Percentiles rank a stretch among this genome's conserved stretches.
These are phyloP conservation scores for Posidonia oceanica DNA, from an alignment of 116 monocot genomes.

Conservation along the genomic window DNA sequence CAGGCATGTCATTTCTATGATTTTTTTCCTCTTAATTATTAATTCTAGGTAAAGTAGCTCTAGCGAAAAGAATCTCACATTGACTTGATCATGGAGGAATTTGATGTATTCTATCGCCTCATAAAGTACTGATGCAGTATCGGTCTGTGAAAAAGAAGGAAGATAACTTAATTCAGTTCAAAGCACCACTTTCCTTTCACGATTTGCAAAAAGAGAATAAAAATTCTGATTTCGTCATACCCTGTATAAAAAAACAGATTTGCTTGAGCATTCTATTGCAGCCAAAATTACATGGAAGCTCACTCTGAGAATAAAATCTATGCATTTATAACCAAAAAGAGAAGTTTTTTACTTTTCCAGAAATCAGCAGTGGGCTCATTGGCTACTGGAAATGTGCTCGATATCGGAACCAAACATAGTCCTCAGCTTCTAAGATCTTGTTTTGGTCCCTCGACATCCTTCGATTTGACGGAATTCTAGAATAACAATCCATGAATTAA, in stretches of 20 bases:
- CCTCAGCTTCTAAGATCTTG: slow-evolving; percentile 70
- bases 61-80: slow-evolving; percentile 23
- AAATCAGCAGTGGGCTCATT: slow-evolving; percentile 54
- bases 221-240: too few relatives aligned
- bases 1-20: too few relatives aligned
- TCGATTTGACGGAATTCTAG: slow-evolving; percentile 30
- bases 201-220: too few relatives aligned
- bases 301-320: too few relatives aligned
- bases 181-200: slow-evolving; percentile 7
- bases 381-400: slow-evolving; percentile 51
- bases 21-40: too few relatives aligned
- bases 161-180: background rate
- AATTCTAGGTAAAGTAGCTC: too few relatives aligned
- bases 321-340: too few relatives aligned
- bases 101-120: slow-evolving; percentile 93
- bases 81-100: slow-evolving; percentile 87
- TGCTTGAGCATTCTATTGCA: too few relatives aligned
- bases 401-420: slow-evolving; percentile 59
- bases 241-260: too few relatives aligned
- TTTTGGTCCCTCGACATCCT: slow-evolving; percentile 24
- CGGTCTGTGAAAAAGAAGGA: slow-evolving; percentile 42
- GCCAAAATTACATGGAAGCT: too few relatives aligned
- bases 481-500: background rate
- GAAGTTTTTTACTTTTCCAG: too few relatives aligned
- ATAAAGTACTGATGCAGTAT: slow-evolving; percentile 88